Conservation (phyloP, 257 asterid species). For the Thymus quinquecostatus region DNA sequence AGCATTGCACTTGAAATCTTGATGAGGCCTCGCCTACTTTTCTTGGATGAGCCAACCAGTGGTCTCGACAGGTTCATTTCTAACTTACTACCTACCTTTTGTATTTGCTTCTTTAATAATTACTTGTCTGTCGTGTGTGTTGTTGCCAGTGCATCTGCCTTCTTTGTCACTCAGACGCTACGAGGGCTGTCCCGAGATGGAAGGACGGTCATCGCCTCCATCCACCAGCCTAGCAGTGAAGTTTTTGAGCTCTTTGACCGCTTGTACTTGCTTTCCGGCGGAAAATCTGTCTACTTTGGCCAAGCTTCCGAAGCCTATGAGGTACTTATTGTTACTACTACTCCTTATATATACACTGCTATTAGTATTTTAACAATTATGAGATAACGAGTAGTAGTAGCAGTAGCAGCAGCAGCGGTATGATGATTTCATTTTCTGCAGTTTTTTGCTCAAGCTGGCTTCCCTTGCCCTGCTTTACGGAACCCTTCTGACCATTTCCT, state of each 20-base stretch:
- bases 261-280: constrained; percentile 83
- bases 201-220: constrained; percentile 91
- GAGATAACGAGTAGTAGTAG: too few species aligned
- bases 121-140: background rate
- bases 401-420: too few species aligned
- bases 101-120: background rate
- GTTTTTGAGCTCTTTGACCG: constrained; percentile 94
- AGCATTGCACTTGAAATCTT: constrained; percentile 92
- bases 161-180: constrained; percentile 91
- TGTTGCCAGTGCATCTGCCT: constrained; percentile 83
- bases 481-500: constrained; percentile 97
- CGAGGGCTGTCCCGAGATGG: constrained; percentile 90
- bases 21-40: constrained; percentile 91
- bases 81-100: too few species aligned
- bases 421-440: constrained; percentile 34
- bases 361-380: too few species aligned
- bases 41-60: constrained; percentile 96
- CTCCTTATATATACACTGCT: too few species aligned
- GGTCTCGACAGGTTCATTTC: constrained; percentile 83
- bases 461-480: constrained; percentile 91
- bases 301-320: constrained; percentile 91
- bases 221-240: constrained; percentile 98
- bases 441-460: constrained; percentile 96
- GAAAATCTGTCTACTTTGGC: constrained; percentile 92
- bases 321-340: constrained; percentile 12